phyloP scores from a whole-genome alignment of 2,329 filamentous ascomycete species.

The Claviceps lovelessii region DNA sequence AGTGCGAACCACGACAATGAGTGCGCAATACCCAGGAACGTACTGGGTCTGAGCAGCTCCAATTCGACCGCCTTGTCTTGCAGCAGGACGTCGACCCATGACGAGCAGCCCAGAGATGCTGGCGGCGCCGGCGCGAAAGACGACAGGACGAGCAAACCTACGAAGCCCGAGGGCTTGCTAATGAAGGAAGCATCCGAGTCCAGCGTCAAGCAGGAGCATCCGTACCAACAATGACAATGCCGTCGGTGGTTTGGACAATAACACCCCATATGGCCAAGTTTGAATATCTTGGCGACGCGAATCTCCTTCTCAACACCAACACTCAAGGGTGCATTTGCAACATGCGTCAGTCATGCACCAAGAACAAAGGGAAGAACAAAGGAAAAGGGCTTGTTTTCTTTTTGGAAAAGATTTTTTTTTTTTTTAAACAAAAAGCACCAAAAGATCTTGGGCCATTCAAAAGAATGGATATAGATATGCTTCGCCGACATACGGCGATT shows the following conservation, averaged over 20 bases:
- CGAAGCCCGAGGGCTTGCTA: conserved; percentile 19
- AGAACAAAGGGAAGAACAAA: no score
- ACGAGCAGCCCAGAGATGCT: conserved; percentile 13
- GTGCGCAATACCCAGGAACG: background rate
- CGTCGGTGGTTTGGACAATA: background rate
- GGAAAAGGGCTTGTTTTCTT: no score
- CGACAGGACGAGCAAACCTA: background rate
- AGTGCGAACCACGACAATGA: conserved; percentile 4
- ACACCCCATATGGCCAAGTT: background rate
- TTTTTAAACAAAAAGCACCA: background rate
- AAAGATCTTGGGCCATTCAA: no score
- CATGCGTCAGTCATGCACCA: no score
- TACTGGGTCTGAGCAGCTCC: background rate
- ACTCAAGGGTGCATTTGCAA: background rate
- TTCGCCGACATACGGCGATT: no score
- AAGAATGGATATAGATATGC: no score
- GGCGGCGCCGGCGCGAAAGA: background rate
- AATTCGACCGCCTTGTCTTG: conserved; percentile 1
- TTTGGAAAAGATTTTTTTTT: no score
- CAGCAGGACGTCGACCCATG: conserved; percentile 18
- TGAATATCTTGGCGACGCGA: background rate
- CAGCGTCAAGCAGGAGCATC: background rate
- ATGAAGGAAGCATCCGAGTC: conserved; percentile 18
- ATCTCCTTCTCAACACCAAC: background rate
- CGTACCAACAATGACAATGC: background rate